phyloP scores from a whole-genome alignment of 805 yeast species.

The Lachancea kluyveri region DNA sequence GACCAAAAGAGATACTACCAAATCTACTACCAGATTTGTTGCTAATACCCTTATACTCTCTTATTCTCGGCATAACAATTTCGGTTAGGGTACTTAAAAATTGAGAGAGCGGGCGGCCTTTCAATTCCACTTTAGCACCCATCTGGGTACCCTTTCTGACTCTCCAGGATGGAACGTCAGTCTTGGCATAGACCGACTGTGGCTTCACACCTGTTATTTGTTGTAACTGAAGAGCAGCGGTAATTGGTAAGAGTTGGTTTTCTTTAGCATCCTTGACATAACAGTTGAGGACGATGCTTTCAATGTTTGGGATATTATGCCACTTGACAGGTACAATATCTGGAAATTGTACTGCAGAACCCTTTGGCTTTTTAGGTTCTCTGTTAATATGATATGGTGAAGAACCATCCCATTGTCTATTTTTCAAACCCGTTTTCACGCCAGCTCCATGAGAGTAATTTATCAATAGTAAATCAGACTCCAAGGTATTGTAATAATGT shows the following conservation, averaged over 20 bases:
- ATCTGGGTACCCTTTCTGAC: slow-evolving; percentile 81
- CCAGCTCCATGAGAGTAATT: slow-evolving; percentile 64
- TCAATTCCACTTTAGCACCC: slow-evolving; percentile 79
- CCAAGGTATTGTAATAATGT: slow-evolving; percentile 67
- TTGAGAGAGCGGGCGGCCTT: slow-evolving; percentile 79
- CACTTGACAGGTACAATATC: slow-evolving; percentile 63
- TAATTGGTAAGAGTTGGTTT: slow-evolving; percentile 64
- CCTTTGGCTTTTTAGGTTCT: slow-evolving; percentile 67
- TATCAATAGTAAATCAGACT: slow-evolving; percentile 71
- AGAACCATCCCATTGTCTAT: slow-evolving; percentile 77
- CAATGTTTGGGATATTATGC: slow-evolving; percentile 65
- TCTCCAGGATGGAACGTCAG: slow-evolving; percentile 81
- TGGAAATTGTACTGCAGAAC: slow-evolving; percentile 67
- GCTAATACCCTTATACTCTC: slow-evolving; percentile 77
- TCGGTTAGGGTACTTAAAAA: slow-evolving; percentile 84
- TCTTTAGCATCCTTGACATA: slow-evolving; percentile 68
- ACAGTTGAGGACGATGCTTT: slow-evolving; percentile 65
- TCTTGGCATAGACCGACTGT: slow-evolving; percentile 59
- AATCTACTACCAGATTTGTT: slow-evolving; percentile 72
- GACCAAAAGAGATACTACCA: slow-evolving; percentile 84
- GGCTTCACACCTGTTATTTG: slow-evolving; percentile 94
- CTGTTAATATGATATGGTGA: slow-evolving; percentile 89
- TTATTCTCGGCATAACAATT: slow-evolving; percentile 85
- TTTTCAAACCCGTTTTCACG: slow-evolving; percentile 54
- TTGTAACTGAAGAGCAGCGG: slow-evolving; percentile 74